Base-by-base conservation (phyloP, 164 flowering plant species). In the Brasenia schreberi region DNA sequence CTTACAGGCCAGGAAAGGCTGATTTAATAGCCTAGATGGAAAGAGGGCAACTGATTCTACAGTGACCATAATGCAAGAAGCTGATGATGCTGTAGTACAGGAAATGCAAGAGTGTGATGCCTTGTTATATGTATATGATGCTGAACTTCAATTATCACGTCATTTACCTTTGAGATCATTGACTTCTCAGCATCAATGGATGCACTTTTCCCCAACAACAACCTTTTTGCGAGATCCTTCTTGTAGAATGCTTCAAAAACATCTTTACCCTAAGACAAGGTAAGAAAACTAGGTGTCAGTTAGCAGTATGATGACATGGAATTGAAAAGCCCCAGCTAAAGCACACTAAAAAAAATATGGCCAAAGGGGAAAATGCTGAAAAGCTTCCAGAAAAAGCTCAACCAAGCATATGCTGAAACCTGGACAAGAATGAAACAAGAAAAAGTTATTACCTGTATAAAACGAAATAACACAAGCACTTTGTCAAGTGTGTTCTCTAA, bases 111-210 rank as follows among this genome's bases (percentile, higher is more conserved):
- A 45, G 27, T 23, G 27, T 23, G 27, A 23, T 23, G 27, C 27
- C 27, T 23, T 23, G 27, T 23, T 23, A 23, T 23, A 23, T 23
- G 27, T 23, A 23, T 23, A 23, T 23, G 27, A 23, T 2, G 27
- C 1, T 23, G 27, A 23, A 23, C 27, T 23, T 23, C 27, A 23
- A 23, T 23, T 23, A 23, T 23, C 12, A 12, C 6, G 12, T 12
- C 12, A 12, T 59, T 71, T 66, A 95, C 99, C 92, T 95, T 95
- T 5, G 99, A 85, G 61, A 95, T 95, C 94, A 95, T 95, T 2
- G 99, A 95, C 76, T 95, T 95, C 76, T 95, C 99, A 53, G 99
- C 99, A 86, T 95, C 99, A 74, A 92, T 92, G 42, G 97, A 92
- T 65, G 99, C 97, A 83, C 99, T 95, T 81, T 95, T 95, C 61